Evolutionary conservation across 164 flowering plant species (phyloP).

Genomic region (Piper longum): DNA sequence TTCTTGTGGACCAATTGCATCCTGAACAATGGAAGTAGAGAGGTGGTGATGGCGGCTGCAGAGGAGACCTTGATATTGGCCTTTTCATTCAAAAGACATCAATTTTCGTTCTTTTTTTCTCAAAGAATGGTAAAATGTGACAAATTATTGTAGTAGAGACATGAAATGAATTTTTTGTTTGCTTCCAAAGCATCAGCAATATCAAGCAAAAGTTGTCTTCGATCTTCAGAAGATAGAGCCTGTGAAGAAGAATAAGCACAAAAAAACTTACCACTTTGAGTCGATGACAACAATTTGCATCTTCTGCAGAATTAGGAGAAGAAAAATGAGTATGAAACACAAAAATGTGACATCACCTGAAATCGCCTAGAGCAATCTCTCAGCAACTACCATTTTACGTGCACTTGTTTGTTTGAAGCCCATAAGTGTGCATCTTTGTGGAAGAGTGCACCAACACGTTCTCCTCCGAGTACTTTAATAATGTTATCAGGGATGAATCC

Average conservation of each 20-base stretch:
- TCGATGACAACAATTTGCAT: conserved; percentile 9
- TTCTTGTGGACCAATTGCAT: too few relatives aligned
- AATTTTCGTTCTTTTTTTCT: too few relatives aligned
- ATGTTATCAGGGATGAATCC: conserved; percentile 65
- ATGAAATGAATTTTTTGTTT: conserved; percentile 32
- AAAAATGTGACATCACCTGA: conserved; percentile 39
- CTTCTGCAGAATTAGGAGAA: conserved; percentile 41
- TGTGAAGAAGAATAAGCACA: conserved; percentile 8
- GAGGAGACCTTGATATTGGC: too few relatives aligned
- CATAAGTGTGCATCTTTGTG: conserved; percentile 72
- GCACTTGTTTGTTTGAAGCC: conserved; percentile 40
- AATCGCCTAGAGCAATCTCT: conserved; percentile 85
- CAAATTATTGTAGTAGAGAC: too few relatives aligned
- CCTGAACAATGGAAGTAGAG: too few relatives aligned
- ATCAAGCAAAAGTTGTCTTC: conserved; percentile 58
- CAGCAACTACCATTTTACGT: conserved; percentile 91
- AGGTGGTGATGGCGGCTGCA: too few relatives aligned
- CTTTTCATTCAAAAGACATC: too few relatives aligned
- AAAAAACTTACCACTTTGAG: conserved; percentile 14
- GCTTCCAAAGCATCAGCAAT: conserved; percentile 85
- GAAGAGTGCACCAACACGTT: conserved; percentile 74
- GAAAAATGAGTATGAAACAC: neutral
- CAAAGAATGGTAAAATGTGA: too few relatives aligned
- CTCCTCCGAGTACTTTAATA: conserved; percentile 65
- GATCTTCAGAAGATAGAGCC: conserved; percentile 58